Base-by-base conservation (phyloP, 768 basidiomycete genomes). In the Termitomyces sp. region DNA sequence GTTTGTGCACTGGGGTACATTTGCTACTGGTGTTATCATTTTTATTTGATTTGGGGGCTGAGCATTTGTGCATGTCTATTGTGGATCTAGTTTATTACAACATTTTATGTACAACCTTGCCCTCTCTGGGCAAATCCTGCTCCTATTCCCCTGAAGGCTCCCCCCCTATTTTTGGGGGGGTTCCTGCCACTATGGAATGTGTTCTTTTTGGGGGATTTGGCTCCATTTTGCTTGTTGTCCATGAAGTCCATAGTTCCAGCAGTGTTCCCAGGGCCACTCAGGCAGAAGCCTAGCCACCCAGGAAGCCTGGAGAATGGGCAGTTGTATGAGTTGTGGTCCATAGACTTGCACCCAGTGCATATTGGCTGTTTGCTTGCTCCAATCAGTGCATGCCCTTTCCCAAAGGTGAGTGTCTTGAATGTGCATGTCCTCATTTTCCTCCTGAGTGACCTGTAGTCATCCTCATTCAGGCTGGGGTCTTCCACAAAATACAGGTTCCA, bases 191-290 rank as follows among this genome's bases (percentile, higher is more conserved):
- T 23, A 3, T 43, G 21, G 1, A 4, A 9, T 1, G 0, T 3
- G 11, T 44, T 14, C 5, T 38, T 15, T 15, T 2, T 1, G 14
- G 11, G 1, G 1, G 12, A 3, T 5, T 2, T 5, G 0, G 2
- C 10, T 26, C 11, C 0, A 1, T 2, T 6, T 11, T 14, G 26
- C 1, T 31, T 2, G 0, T 47, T 2, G 11, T 48, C 30, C 0
- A 1, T 8, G 1, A 48, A 48, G n/a, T 48, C 31, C 0, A n/a
- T 48, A 5, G 19, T 8, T 0, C 9, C 5, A 1, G 19, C n/a
- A 1, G 2, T 48, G 5, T 19, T 4, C 7, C 9, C 17, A 9
- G 7, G 46, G 2, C 31, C 6, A 0, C 14, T 5, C 1, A 19
- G 47, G 2, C 6, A 5, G 30, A 5, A 48, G 3, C 47, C n/a